A percentile compares a stretch with the other conserved stretches of the same genome.
Evolutionary conservation across 2,329 filamentous ascomycete genomes (phyloP).

Genomic region (Gaeumannomyces tritici): DNA sequence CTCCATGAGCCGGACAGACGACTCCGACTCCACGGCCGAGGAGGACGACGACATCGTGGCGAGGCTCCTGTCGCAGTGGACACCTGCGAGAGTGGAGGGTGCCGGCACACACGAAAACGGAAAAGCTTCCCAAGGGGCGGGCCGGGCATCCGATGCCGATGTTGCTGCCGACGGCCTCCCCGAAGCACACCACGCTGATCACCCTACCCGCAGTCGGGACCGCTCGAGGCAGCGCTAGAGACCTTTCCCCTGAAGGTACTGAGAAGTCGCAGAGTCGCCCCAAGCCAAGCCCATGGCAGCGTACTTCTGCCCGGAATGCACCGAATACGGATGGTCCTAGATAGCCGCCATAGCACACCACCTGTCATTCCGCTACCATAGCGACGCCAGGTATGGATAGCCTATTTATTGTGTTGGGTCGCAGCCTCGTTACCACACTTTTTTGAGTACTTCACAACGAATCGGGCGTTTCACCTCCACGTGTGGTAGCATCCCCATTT

Average conservation of each 20-base stretch:
- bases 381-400: not conserved
- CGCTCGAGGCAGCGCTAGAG: not conserved
- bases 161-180: not conserved
- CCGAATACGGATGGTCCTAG: too few relatives aligned
- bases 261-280: too few relatives aligned
- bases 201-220: too few relatives aligned
- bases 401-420: not conserved
- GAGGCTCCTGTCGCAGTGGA: not conserved
- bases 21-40: not conserved
- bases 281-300: too few relatives aligned
- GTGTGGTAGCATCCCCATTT: not conserved
- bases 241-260: too few relatives aligned
- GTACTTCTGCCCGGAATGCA: too few relatives aligned
- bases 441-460: not conserved
- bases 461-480: not conserved
- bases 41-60: not conserved
- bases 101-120: not conserved
- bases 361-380: not conserved
- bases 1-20: too few relatives aligned
- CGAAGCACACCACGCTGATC: not conserved
- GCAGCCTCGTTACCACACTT: not conserved
- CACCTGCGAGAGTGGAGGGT: not conserved
- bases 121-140: not conserved
- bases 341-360: too few relatives aligned
- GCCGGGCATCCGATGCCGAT: not conserved